These are phyloP conservation scores for Leishmania guyanensis DNA, from an alignment of 208 protist species.

Conservation along the genomic window DNA sequence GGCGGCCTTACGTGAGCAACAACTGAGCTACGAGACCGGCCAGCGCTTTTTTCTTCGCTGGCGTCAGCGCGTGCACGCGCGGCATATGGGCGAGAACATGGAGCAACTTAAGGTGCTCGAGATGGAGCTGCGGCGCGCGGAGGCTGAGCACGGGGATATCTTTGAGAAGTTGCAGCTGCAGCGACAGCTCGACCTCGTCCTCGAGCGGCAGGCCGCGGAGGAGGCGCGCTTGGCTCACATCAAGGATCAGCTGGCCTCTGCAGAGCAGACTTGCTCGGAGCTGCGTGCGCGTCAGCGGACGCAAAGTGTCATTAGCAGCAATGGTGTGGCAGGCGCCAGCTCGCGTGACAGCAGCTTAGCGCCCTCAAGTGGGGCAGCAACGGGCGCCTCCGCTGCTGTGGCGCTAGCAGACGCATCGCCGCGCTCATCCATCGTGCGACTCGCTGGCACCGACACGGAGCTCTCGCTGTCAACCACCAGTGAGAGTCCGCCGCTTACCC, in stretches of 20 bases:
- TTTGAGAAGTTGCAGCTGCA: conserved; percentile 88
- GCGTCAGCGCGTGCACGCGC: conserved; percentile 43
- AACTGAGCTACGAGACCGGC: conserved; percentile 35
- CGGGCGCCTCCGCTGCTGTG: not conserved
- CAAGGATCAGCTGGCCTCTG: conserved; percentile 19
- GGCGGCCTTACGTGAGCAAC: conserved; percentile 42
- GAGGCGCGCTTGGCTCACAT: conserved; percentile 38
- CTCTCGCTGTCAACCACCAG: not conserved
- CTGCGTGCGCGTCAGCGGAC: conserved; percentile 8
- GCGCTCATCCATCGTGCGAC: not conserved
- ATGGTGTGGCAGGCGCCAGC: not conserved
- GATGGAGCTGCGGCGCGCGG: conserved; percentile 42
- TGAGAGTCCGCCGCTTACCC: not conserved
- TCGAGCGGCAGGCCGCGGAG: conserved; percentile 48
- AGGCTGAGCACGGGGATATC: conserved; percentile 68
- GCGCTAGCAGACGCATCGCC: not conserved
- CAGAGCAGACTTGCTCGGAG: conserved; percentile 28
- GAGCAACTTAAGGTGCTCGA: conserved; percentile 47
- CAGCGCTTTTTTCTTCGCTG: conserved; percentile 51
- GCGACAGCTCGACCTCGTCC: conserved; percentile 67
- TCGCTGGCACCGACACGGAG: not conserved
- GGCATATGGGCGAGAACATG: conserved; percentile 24
- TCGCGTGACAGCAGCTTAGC: conserved; percentile 4
- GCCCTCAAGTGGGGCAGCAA: not conserved
- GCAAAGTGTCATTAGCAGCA: not conserved